Evolutionary conservation across 768 basidiomycete species (phyloP), one percentile per base, ranked within the genome.

Genomic region (Pholiota conissans): DNA sequence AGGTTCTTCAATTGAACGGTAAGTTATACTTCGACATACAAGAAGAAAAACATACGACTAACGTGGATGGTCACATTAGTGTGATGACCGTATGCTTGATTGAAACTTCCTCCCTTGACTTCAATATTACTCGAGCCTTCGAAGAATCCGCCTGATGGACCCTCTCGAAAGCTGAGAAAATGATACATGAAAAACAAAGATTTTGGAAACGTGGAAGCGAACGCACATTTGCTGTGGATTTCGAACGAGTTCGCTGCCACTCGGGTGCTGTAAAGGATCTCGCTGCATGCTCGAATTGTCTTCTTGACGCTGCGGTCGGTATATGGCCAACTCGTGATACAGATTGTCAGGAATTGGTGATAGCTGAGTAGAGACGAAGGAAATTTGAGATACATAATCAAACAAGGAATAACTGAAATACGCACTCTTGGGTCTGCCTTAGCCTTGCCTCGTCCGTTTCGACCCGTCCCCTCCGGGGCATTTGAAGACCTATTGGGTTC

Each of bases 51-150:
- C 30, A 28, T 6, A 51, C 50, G n/a, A 35, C 37, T 51, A 11
- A 51, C 5, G 26, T 51, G 50, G 13, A 51, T 35, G 16, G 50
- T 51, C 16, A 51, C 32, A 34, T 51, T 51, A 22, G 50, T 51
- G 24, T 51, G 50, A 34, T 51, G 50, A 0, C 50, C 50, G 22
- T 20, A 35, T 14, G 50, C 37, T 22, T 51, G 50, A 24, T 51
- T 35, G 34, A 51, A 51, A 24, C n/a, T 51, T 16, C 50, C 50
- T 22, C 50, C 50, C 5, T 51, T 34, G 11, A 51, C 26, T 34
- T 51, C 32, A 6, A 51, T 34, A 8, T 7, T 22, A 20, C 20
- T 51, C 32, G 37, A 37, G 16, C 50, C 32, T 35, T 35, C 30
- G 24, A 51, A 35, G 22, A 35, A 51, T 13, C 50, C 50, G 16